Evolutionary conservation across 352 stramenopile genomes (phyloP).

Genomic region (Pythium insidiosum): DNA sequence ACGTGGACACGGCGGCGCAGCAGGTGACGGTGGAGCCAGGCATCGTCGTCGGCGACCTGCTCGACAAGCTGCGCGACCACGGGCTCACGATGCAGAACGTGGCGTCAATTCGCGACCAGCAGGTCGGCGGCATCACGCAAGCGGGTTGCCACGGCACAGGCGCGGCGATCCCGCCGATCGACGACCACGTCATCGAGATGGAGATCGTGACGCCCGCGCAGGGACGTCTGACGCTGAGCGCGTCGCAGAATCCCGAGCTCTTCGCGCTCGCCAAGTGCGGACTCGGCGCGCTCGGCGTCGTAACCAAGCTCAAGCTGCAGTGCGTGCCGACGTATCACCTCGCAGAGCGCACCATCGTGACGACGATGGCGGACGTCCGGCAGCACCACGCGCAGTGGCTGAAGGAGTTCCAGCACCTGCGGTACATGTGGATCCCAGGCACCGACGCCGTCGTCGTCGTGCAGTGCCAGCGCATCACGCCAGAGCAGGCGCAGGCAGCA

Average conservation of each 20-base stretch:
- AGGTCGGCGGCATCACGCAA: constrained; percentile 96
- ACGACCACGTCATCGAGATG: constrained; percentile 95
- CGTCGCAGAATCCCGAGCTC: constrained; percentile 67
- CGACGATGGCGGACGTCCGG: constrained; percentile 83
- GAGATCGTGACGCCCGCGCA: constrained; percentile 93
- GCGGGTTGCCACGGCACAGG: constrained; percentile 95
- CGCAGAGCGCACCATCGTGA: constrained; percentile 91
- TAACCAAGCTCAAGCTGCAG: constrained; percentile 96
- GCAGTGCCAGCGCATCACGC: constrained; percentile 63
- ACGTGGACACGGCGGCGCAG: constrained; percentile 47
- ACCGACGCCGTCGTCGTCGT: constrained; percentile 94
- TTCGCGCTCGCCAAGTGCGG: constrained; percentile 93
- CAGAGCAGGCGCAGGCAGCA: constrained; percentile 23
- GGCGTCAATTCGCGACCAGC: constrained; percentile 96
- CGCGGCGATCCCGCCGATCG: constrained; percentile 90
- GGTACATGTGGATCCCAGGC: constrained; percentile 99
- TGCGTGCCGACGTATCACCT: constrained; percentile 92
- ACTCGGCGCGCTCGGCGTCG: constrained; percentile 92
- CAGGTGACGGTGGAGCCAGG: constrained; percentile 90
- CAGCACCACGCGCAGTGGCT: constrained; percentile 72
- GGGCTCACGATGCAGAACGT: constrained; percentile 97
- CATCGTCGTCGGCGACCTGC: constrained; percentile 65
- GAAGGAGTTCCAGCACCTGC: constrained; percentile 74
- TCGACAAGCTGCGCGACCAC: constrained; percentile 71
- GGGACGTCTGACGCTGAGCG: constrained; percentile 85